Evolutionary conservation across 257 asterid species (phyloP), one percentile per base, ranked within the genome.

Genomic region (Solanum paucissectum): DNA sequence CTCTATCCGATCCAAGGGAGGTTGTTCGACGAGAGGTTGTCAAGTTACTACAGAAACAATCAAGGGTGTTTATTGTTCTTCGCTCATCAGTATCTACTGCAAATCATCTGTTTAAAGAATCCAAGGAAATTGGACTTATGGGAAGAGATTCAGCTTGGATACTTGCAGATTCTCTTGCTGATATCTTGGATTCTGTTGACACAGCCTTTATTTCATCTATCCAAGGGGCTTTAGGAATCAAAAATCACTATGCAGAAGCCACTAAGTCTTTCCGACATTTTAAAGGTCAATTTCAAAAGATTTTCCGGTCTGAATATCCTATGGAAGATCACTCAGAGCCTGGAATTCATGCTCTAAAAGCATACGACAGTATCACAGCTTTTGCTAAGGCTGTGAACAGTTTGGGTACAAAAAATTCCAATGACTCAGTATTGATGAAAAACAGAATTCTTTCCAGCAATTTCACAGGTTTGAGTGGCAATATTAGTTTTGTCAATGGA

Each of bases 131-230:
- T 20, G 90, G 90, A 62, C 87, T 92, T 37, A 88, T 91, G 90
- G 91, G 90, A n/a, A 88, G 89, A 89, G 93, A 91, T 38, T 91
- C 92, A 4, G 94, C 71, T 5, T 92, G 94, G 94, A 91, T 92
- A 73, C 49, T 92, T 71, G 73, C 87, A n/a, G 89, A 91, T 52
- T 64, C 91, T 58, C 36, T 92, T 21, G 83, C 93, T n/a, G 74
- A 87, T 87, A 86, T 91, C 83, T 71, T 92, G 85, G 91, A 91
- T 89, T 92, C 91, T 74, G 90, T 88, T 38, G 88, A 86, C 16
- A 76, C 84, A 64, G 37, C 89, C 23, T 72, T 84, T 40, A 32
- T 89, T 52, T 88, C 88, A 40, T 90, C 88, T 42, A 85, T 74
- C 32, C 89, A 90, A 87, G 94, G 94, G 49, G 92, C 89, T 75